phyloP scores from a whole-genome alignment of 2,329 filamentous ascomycete species.

The Aureobasidium sp. region DNA sequence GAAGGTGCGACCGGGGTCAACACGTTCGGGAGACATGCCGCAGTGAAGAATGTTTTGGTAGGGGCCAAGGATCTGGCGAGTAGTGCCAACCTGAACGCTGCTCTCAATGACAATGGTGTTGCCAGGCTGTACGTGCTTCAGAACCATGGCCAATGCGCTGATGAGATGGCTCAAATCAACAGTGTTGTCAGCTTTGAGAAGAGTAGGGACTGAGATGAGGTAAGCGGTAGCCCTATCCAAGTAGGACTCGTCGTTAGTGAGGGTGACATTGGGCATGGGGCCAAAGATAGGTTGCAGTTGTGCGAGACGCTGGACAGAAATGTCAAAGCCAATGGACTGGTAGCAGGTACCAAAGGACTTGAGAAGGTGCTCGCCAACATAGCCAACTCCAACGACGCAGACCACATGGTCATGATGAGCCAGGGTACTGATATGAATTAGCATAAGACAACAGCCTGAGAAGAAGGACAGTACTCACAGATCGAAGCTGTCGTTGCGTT shows the following conservation, averaged over 20 bases:
- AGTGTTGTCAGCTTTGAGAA: constrained; percentile 38
- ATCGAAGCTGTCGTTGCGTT: constrained; percentile 11
- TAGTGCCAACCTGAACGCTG: constrained; percentile 48
- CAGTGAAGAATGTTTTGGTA: constrained; percentile 30
- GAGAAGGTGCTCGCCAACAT: constrained; percentile 18
- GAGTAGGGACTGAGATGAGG: constrained; percentile 46
- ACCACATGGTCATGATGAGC: constrained; percentile 11
- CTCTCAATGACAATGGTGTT: constrained; percentile 45
- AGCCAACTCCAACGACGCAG: constrained; percentile 18
- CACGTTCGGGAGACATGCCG: constrained; percentile 29
- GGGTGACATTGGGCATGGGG: constrained; percentile 25
- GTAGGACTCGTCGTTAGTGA: constrained; percentile 32
- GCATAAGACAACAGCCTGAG: background rate
- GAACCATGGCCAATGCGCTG: constrained; percentile 36
- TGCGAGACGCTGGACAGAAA: constrained; percentile 33
- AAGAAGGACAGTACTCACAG: constrained; percentile 16
- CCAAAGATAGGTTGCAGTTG: constrained; percentile 23
- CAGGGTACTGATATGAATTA: background rate
- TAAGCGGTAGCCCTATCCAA: constrained; percentile 42
- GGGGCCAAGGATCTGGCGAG: constrained; percentile 40
- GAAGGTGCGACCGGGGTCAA: constrained; percentile 17
- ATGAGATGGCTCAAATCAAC: constrained; percentile 41
- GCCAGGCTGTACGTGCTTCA: constrained; percentile 34
- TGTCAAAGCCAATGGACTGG: constrained; percentile 31
- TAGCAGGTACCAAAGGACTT: constrained; percentile 17